These are phyloP conservation scores for Penicillium digitatum DNA, from an alignment of 2,329 filamentous ascomycete species.

Conservation along the genomic window DNA sequence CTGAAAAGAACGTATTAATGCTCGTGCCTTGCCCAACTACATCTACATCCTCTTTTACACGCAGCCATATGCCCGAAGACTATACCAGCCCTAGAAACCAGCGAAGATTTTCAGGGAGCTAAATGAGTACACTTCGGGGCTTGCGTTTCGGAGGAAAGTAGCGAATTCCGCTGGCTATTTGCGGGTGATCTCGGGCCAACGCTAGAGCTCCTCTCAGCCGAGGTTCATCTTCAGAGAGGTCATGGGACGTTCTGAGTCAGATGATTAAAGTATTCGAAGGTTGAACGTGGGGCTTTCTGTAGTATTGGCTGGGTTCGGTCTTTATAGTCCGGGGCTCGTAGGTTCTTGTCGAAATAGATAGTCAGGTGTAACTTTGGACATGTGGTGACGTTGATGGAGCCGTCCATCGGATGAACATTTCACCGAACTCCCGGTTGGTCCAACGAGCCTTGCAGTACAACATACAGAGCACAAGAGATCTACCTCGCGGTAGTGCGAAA, in stretches of 20 bases:
- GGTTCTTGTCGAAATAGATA: not conserved
- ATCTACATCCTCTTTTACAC: not conserved
- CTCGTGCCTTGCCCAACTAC: not conserved
- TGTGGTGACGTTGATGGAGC: not conserved
- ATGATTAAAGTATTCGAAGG: not conserved
- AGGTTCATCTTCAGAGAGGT: slow-evolving; percentile 15
- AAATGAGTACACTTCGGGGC: slow-evolving; percentile 9
- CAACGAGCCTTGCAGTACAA: not conserved
- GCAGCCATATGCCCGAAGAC: not conserved
- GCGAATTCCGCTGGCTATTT: slow-evolving; percentile 10
- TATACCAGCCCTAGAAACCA: not conserved
- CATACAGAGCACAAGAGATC: not conserved
- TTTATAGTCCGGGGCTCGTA: slow-evolving; percentile 1
- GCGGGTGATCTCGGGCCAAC: slow-evolving; percentile 22
- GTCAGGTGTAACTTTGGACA: not conserved
- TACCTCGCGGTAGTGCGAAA: not conserved
- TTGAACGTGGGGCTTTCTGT: not conserved
- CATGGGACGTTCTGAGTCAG: slow-evolving; percentile 17
- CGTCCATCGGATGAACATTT: slow-evolving; percentile 19
- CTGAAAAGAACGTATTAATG: not conserved
- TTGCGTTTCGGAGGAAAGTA: slow-evolving; percentile 8
- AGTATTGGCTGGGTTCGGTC: not conserved
- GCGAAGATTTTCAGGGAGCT: not conserved
- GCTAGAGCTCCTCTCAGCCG: slow-evolving; percentile 20
- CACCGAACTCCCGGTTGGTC: slow-evolving; percentile 8